Evolutionary conservation across 2,329 filamentous ascomycete species (phyloP).

Genomic region (Sclerotinia glacialis): DNA sequence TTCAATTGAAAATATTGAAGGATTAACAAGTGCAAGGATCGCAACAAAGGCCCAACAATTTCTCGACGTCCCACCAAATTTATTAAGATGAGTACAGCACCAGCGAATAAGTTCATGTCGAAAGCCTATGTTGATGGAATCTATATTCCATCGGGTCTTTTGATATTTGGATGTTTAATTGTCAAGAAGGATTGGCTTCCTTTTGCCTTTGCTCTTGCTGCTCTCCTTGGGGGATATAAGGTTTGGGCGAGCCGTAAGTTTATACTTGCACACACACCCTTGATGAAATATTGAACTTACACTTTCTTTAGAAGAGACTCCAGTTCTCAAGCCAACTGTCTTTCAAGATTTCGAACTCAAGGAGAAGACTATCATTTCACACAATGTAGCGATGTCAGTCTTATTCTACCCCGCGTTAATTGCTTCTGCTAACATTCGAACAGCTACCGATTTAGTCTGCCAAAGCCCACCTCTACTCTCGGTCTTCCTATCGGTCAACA

Average conservation of each 20-base stretch:
- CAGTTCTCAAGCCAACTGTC: slow-evolving; percentile 78
- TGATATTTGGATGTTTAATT: slow-evolving; percentile 73
- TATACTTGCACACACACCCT: neutral
- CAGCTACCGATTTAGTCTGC: slow-evolving; percentile 90
- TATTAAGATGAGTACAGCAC: slow-evolving; percentile 18
- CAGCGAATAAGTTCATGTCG: slow-evolving; percentile 40
- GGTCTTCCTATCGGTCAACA: slow-evolving; percentile 98
- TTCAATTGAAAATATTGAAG: neutral
- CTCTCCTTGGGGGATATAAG: slow-evolving; percentile 67
- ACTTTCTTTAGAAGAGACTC: slow-evolving; percentile 60
- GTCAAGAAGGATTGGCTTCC: slow-evolving; percentile 75
- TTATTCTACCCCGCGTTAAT: slow-evolving; percentile 5
- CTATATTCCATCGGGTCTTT: slow-evolving; percentile 76
- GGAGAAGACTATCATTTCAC: slow-evolving; percentile 92
- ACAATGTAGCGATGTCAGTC: slow-evolving; percentile 91
- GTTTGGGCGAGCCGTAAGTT: slow-evolving; percentile 67
- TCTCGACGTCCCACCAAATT: slow-evolving; percentile 21
- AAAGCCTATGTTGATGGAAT: slow-evolving; percentile 72
- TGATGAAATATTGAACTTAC: slow-evolving; percentile 21
- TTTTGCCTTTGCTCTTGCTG: slow-evolving; percentile 65
- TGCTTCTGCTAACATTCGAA: slow-evolving; percentile 3
- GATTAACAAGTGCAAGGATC: slow-evolving; percentile 2
- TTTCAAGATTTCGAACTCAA: slow-evolving; percentile 93
- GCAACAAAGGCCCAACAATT: slow-evolving; percentile 27
- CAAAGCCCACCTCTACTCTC: slow-evolving; percentile 73